phyloP scores from a whole-genome alignment of 2,329 filamentous ascomycete species.

The Mycogone perniciosa region DNA sequence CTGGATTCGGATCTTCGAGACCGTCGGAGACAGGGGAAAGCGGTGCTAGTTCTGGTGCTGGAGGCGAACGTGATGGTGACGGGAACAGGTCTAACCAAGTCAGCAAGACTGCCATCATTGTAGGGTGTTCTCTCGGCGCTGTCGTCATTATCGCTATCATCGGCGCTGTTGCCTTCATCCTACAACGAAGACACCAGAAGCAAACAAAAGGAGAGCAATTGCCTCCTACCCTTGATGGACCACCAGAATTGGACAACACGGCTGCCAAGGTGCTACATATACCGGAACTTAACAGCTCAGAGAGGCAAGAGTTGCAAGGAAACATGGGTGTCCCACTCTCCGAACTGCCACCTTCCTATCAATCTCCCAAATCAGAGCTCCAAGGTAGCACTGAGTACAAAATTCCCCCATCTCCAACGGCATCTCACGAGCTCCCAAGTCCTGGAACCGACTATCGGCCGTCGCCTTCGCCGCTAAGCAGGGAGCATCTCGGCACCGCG shows the following conservation, averaged over 20 bases:
- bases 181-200: constrained; percentile 28
- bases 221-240: constrained; percentile 11
- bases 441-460: constrained; percentile 16
- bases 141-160: constrained; percentile 23
- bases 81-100: constrained; percentile 5
- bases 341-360: constrained; percentile 19
- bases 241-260: constrained; percentile 22
- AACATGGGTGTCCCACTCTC: constrained; percentile 14
- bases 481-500: constrained; percentile 7
- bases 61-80: neutral
- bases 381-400: constrained; percentile 19
- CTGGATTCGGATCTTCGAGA: constrained; percentile 8
- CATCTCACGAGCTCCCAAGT: constrained; percentile 20
- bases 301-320: constrained; percentile 21
- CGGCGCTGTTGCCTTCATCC: constrained; percentile 30
- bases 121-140: constrained; percentile 24
- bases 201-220: constrained; percentile 19
- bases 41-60: constrained; percentile 12
- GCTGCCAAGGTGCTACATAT: constrained; percentile 5
- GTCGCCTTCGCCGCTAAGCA: constrained; percentile 12
- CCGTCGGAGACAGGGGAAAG: constrained; percentile 13
- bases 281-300: constrained; percentile 17
- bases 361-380: constrained; percentile 22
- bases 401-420: constrained; percentile 12
- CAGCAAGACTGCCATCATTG: constrained; percentile 29